Evolutionary conservation across 2,329 filamentous ascomycete genomes (phyloP), one percentile per base, ranked within the genome.

Genomic region (Calonectria naviculata): DNA sequence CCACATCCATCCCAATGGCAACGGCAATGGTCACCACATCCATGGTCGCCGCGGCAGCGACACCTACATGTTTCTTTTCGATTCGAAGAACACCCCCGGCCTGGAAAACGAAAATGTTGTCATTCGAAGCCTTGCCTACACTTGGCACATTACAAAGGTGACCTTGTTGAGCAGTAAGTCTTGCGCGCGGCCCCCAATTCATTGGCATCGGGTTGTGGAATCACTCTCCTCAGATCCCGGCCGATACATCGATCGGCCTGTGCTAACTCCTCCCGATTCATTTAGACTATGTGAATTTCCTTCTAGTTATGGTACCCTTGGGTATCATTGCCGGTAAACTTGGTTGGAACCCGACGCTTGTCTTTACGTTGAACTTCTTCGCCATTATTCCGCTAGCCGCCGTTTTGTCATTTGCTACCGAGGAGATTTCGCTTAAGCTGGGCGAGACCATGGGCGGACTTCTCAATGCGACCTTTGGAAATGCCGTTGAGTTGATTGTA

Each of bases 341-440:
- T 71, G 84, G 86, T 56, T 93, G 92, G 91, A 86, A 88, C 78
- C 88, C 93, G 1, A 90, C 91, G 13, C 88, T 89, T 67, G 89
- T 95, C 74, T 95, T 95, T 82, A 86, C 90, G 60, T 88, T 95
- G 81, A 95, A 95, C 85, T 95, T 95, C 85, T 89, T 95, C 76
- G 93, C 93, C 76, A 95, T 95, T 74, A 92, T 95, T 72, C 93
- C 93, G 3, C 87, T 95, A 42, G 93, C 93, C 15, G 90, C 93
- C 26, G 88, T 95, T 71, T 85, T 95, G 70, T 93, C 92, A 66
- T 94, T 94, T 81, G 93, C 93, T 70, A 95, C 93, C 1, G 93
- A 95, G 82, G 93, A 95, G 83, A 90, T 95, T 71, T 92, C 92
- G 4, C 86, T 89, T 17, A 92, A 92, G 80, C 84, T 95, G 28